phyloP scores from a whole-genome alignment of 306 rosid genomes.

The Echinosophora koreensis region DNA sequence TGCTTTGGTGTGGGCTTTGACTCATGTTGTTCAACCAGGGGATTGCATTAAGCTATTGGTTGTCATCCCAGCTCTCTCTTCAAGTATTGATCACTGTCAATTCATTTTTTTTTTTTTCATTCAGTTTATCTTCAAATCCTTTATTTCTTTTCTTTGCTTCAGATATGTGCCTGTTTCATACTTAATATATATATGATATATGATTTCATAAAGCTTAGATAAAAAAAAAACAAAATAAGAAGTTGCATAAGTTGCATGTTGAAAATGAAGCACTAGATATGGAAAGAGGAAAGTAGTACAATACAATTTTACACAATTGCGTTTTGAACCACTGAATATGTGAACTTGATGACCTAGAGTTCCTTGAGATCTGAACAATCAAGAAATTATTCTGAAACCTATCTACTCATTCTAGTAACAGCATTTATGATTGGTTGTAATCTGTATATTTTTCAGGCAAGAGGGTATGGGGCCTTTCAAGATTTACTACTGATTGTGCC shows the following conservation, averaged over 20 bases:
- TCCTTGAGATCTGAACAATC: slow-evolving; percentile 48
- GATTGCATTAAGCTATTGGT: slow-evolving; percentile 90
- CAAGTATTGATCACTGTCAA: slow-evolving; percentile 64
- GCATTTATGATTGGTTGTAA: slow-evolving; percentile 34
- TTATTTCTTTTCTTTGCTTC: not conserved
- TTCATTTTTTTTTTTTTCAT: slow-evolving; percentile 14
- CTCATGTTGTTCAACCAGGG: slow-evolving; percentile 96
- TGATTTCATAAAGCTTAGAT: slow-evolving; percentile 23
- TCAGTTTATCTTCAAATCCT: slow-evolving; percentile 35
- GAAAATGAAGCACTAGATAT: slow-evolving; percentile 14
- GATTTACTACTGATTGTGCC: slow-evolving; percentile 77
- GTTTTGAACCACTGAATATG: slow-evolving; percentile 20
- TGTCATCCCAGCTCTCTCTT: slow-evolving; percentile 67
- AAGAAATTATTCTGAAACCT: not conserved
- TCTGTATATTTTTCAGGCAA: slow-evolving; percentile 64
- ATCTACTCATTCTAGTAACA: slow-evolving; percentile 26
- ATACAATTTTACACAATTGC: slow-evolving; percentile 16
- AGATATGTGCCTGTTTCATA: not conserved
- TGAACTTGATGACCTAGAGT: slow-evolving; percentile 14
- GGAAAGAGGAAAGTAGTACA: slow-evolving; percentile 21
- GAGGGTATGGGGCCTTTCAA: slow-evolving; percentile 74
- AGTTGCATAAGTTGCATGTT: slow-evolving; percentile 16
- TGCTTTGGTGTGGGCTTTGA: slow-evolving; percentile 94
- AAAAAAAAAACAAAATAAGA: not conserved
- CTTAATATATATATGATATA: not conserved